A percentile compares a stretch with the other conserved stretches of the same genome.
These are phyloP conservation scores for Pecoramyces ruminantium DNA, from an alignment of 192 early-diverging fungal species.

Conservation along the genomic window DNA sequence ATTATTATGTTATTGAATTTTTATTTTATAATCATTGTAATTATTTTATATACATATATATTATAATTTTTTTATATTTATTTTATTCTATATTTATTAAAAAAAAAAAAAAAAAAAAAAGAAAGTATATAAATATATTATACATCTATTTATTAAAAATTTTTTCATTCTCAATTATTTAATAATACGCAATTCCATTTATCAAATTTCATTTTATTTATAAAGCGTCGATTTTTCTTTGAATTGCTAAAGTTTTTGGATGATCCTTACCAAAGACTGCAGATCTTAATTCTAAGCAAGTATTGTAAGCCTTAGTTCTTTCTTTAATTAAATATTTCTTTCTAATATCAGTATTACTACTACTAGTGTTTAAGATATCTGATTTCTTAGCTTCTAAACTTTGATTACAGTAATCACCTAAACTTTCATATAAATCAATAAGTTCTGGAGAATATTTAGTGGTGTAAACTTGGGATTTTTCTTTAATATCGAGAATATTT, in stretches of 20 bases:
- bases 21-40: too few relatives aligned
- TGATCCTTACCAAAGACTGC: neutral
- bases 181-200: too few relatives aligned
- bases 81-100: too few relatives aligned
- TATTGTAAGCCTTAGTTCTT: neutral
- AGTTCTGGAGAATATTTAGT: neutral
- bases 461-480: neutral
- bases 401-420: neutral
- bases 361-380: neutral
- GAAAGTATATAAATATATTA: too few relatives aligned
- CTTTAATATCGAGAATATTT: neutral
- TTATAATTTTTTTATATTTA: too few relatives aligned
- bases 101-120: too few relatives aligned
- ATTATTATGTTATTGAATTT: too few relatives aligned
- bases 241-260: neutral
- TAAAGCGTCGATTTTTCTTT: neutral
- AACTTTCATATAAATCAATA: neutral
- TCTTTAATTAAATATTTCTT: neutral
- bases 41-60: too few relatives aligned
- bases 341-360: neutral
- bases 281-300: neutral
- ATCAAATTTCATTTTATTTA: neutral
- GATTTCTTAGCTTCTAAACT: neutral
- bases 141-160: too few relatives aligned
- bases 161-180: too few relatives aligned